phyloP scores from a whole-genome alignment of 208 protist species.

The Strigomonas galati region DNA sequence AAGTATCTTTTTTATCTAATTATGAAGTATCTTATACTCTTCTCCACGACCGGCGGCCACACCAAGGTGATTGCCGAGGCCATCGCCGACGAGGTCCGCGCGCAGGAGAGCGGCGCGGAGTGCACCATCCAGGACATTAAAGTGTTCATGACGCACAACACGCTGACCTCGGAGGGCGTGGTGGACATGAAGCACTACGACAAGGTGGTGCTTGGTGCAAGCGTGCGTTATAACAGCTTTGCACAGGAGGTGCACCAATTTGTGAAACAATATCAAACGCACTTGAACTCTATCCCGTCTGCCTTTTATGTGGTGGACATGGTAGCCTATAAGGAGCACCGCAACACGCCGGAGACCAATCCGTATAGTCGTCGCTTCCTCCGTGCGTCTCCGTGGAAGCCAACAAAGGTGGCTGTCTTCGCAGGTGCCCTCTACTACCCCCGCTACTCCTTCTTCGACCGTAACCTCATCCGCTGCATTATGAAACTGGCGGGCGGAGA shows the following conservation, averaged over 20 bases:
- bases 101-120: conserved; percentile 2
- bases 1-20: neutral
- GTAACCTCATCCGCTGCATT: conserved; percentile 23
- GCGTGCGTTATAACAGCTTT: conserved; percentile 22
- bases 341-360: conserved; percentile 22
- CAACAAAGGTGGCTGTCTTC: conserved; percentile 17
- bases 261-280: conserved; percentile 7
- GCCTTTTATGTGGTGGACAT: conserved; percentile 27
- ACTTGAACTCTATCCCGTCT: conserved; percentile 15
- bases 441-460: conserved; percentile 25
- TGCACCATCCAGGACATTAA: conserved; percentile 12
- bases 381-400: conserved; percentile 15
- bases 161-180: neutral
- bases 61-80: conserved; percentile 17
- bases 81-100: conserved; percentile 9
- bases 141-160: neutral
- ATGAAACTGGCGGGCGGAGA: conserved; percentile 25
- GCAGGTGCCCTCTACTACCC: conserved; percentile 27
- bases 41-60: conserved; percentile 21
- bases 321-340: conserved; percentile 20
- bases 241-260: conserved; percentile 7
- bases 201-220: conserved; percentile 20
- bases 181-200: conserved; percentile 12
- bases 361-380: conserved; percentile 23
- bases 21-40: conserved; percentile 21